A percentile compares a stretch with the other conserved stretches of the same genome.
These are phyloP conservation scores for Fragilariopsis cylindrus DNA, from an alignment of 108 stramenopile genomes.

Conservation along the genomic window DNA sequence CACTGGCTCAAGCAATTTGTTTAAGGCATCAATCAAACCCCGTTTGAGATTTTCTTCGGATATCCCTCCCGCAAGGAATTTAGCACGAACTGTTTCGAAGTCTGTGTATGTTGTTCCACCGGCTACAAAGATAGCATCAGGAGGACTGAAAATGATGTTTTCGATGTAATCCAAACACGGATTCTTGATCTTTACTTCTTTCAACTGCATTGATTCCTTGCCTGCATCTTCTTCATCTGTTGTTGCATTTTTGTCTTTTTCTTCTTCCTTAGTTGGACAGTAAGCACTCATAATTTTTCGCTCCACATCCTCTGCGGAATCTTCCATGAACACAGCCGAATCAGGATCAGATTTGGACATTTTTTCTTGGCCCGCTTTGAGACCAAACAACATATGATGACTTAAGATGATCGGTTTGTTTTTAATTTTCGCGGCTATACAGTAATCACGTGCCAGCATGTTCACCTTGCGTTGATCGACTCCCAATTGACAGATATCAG, in stretches of 20 bases:
- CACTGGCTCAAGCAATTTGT: conserved; percentile 94
- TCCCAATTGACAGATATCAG: conserved; percentile 99
- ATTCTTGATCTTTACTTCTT: conserved; percentile 85
- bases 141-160: conserved; percentile 92
- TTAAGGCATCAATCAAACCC: conserved; percentile 86
- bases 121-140: conserved; percentile 67
- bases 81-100: conserved; percentile 74
- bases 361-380: conserved; percentile 99
- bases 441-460: conserved; percentile 99
- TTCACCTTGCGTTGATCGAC: conserved; percentile 99
- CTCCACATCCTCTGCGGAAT: conserved; percentile 89
- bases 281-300: conserved; percentile 91
- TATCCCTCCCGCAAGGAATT: conserved; percentile 80
- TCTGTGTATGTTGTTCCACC: conserved; percentile 67
- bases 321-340: conserved; percentile 99
- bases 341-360: conserved; percentile 99
- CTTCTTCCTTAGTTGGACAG: conserved; percentile 74
- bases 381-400: conserved; percentile 94
- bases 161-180: conserved; percentile 96
- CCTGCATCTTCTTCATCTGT: conserved; percentile 61
- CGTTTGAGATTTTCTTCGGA: conserved; percentile 73
- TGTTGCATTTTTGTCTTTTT: conserved; percentile 11
- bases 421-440: conserved; percentile 90
- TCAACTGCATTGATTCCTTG: conserved; percentile 86
- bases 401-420: conserved; percentile 95